Evolutionary conservation across 2,329 filamentous ascomycete genomes (phyloP), one percentile per base, ranked within the genome.

Genomic region (Westerdykella sp.): DNA sequence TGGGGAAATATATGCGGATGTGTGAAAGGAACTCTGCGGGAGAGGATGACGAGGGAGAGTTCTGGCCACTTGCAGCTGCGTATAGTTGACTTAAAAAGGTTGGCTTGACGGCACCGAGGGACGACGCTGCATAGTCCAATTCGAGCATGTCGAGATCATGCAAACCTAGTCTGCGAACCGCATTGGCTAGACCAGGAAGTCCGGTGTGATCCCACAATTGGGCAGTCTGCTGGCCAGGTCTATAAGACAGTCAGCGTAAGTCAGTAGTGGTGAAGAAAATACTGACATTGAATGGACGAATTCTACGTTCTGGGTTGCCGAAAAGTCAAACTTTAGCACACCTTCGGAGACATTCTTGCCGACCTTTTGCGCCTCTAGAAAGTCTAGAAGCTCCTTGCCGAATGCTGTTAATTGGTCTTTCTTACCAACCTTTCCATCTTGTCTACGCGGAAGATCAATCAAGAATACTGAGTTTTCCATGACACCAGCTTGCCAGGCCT

Each of bases 201-300:
- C 91, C 91, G 0, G 81, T 85, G 2, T 72, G 66, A 43, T 34
- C 28, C 4, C 10, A 13, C 11, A n/a, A 31, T 31, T 37, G n/a
- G 18, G 14, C 23, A 21, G 43, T 37, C n/a, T 23, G 39, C 21
- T 6, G 10, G 11, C 43, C 43, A 31, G 31, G 36, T 16, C 39
- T 40, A 23, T 28, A 13, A 25, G 11, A 10, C 18, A 28, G 25
- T 28, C 25, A 28, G 25, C 9, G 4, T 28, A 2, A 28, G 4
- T 28, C 9, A 28, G 25, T 28, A 28, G 11, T 10, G 25, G 7
- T 4, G 13, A 13, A 14, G 13, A 10, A 12, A 18, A 16, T n/a
- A 60, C 82, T 66, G 68, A 88, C 84, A 94, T 86, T 6, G 85
- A 84, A 63, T 95, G 88, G 6, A 97, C 79, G 63, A 98, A 95